Evolutionary conservation across 306 rosid genomes (phyloP), one percentile per base, ranked within the genome.

Genomic region (Comarum palustre): DNA sequence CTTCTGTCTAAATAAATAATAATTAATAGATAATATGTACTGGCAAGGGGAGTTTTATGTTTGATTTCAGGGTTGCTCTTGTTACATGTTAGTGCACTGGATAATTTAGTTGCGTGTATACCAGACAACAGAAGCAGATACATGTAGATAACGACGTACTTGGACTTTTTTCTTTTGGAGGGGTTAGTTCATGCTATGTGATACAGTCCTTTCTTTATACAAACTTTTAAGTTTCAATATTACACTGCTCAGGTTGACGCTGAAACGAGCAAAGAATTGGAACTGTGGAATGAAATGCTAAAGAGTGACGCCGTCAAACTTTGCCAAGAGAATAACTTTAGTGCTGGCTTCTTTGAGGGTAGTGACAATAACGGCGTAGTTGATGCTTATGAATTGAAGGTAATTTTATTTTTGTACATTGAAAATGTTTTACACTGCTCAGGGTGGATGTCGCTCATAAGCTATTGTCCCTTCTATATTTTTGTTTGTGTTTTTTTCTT

Each of bases 361-460:
- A 85, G 92, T 76, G 99, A 94, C 73, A 88, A 87, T 75, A 84
- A 87, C 69, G 71, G 86, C 34, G 96, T 82, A 57, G 80, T 91
- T 75, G 99, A 94, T 84, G 99, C 97, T 68, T 94, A 94, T 75
- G 99, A 94, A 78, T 81, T 94, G 68, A 94, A 91, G 96, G 99
- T 94, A 73, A 27, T 32, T 54, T 64, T 36, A 17, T 1, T 27
- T 34, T 50, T 61, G 24, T 45, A 71, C 69, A 80, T 13, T 38
- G 50, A 11, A 9, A 68, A 27, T 69, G 50, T 36, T 63, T 61
- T 73, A 32, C 41, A 66, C 16, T 72, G 25, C 62, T 47, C 52
- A 39, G 68, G 73, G 68, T 5, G 27, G 31, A 12, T 22, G 16
- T 39, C 42, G 27, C 50, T 65, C 19, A 38, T 76, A 61, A 69